Base-by-base conservation (phyloP, 2,329 filamentous ascomycete species). In the Blastomyces gilchristii region DNA sequence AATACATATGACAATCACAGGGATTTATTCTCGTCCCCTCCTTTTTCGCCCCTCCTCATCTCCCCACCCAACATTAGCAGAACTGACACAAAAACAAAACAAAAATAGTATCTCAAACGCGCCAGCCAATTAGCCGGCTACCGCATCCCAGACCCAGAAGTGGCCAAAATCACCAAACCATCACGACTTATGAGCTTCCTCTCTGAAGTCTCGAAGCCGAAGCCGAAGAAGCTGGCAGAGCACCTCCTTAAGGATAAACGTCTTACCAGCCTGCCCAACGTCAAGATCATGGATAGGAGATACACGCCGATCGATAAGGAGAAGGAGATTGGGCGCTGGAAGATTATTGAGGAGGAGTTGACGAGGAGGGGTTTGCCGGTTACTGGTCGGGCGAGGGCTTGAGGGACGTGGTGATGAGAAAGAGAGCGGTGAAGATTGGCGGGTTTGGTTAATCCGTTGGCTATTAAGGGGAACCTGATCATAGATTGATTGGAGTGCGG, bases 51-150 rank as follows among this genome's bases (percentile, higher is more conserved):
- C 43, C 18, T 45, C 43, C 9, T 34, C 16, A 2, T 22, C 5
- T 47, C 41, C 16, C 25, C n/a, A 31, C 7, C 41, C 11, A 12
- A 6, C 34, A 47, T 8, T 1, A 5, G 25, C 3, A 57, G 3
- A 25, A 43, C 41, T n/a, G 28, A 59, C 56, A 34, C n/a, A 28
- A 58, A n/a, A 47, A 58, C 43, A n/a, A 28, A 12, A 11, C 25
- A 47, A 16, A 11, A 41, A 34, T 68, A 97, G 92, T 82, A 94
- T 67, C 79, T 87, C 70, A 96, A 96, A 78, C 87, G 90, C 64
- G 79, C 91, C 65, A 85, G 88, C 73, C 89, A 94, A 73, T 81
- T 96, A 65, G 92, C 88, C n/a, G 90, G 90, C 65, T 84, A 86
- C 65, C 83, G 85, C 64, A 80, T 96, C 67, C 81, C 88, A 18